phyloP scores from a whole-genome alignment of 225 moss, liverwort and hornwort species.

The Marchantia polymorpha region DNA sequence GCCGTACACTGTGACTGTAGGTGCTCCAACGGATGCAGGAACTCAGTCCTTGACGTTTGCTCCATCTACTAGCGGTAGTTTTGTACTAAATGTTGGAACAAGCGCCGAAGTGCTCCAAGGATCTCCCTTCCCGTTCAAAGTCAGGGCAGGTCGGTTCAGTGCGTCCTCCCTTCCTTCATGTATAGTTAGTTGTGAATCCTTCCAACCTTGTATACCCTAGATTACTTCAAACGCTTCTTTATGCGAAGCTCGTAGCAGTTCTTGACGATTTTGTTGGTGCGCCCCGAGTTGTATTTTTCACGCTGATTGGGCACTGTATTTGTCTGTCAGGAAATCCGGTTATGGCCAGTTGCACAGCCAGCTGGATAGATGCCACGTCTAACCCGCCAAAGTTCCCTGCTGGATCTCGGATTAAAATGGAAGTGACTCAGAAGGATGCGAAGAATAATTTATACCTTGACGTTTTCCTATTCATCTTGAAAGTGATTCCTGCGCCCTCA shows the following conservation, averaged over 20 bases:
- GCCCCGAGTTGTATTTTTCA: not conserved
- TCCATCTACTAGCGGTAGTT: not conserved
- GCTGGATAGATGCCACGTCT: not conserved
- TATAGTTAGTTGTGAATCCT: not conserved
- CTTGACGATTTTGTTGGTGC: no score
- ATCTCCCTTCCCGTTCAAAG: not conserved
- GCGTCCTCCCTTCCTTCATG: not conserved
- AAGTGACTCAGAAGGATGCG: not conserved
- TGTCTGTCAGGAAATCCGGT: not conserved
- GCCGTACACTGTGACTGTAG: not conserved
- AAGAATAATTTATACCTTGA: not conserved
- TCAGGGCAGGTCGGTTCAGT: slow-evolving; percentile 2
- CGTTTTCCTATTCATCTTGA: not conserved
- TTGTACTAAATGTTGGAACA: not conserved
- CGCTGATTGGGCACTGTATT: not conserved
- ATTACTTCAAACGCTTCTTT: no score
- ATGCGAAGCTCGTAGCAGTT: no score
- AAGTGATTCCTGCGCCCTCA: not conserved
- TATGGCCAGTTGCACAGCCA: not conserved
- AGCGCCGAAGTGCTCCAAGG: not conserved
- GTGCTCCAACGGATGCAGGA: not conserved
- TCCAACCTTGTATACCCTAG: no score
- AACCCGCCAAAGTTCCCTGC: not conserved
- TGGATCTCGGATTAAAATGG: not conserved
- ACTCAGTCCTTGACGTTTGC: not conserved